Conservation (phyloP, 1,284 basidiomycete genomes). For the Tilletia indica region DNA sequence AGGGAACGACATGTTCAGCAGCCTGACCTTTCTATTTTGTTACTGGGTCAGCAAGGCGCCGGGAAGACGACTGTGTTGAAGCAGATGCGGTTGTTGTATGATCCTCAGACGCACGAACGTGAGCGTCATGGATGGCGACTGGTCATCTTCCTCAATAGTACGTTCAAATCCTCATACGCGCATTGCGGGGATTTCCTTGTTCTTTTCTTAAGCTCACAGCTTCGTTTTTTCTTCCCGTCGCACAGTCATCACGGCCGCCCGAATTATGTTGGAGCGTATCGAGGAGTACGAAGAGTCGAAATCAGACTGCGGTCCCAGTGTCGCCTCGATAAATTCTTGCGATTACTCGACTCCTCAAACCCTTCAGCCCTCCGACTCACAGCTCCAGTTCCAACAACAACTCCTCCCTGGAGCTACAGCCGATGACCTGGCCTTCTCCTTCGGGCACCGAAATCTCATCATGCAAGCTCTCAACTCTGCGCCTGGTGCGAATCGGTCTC, state of each 20-base stretch:
- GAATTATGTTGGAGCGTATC: conserved; percentile 28
- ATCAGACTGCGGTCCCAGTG: neutral
- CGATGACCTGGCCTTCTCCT: too few species aligned
- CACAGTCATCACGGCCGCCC: conserved; percentile 24
- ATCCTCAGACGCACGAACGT: conserved; percentile 32
- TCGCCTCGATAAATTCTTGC: too few species aligned
- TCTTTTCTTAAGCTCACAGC: too few species aligned
- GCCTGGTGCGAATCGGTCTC: neutral
- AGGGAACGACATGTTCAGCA: neutral
- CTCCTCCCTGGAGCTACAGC: too few species aligned
- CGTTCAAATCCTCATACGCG: neutral
- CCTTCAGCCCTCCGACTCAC: too few species aligned
- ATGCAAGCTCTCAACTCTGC: neutral
- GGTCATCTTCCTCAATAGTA: conserved; percentile 37
- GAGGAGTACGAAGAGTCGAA: neutral
- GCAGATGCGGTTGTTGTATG: conserved; percentile 45
- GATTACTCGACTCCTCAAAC: too few species aligned
- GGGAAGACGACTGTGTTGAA: conserved; percentile 44
- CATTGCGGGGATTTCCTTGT: neutral
- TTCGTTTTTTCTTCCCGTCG: neutral
- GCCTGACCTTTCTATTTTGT: conserved; percentile 22
- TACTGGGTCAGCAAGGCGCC: conserved; percentile 37
- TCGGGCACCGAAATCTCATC: neutral
- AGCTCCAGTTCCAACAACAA: too few species aligned
- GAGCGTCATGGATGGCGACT: conserved; percentile 30